Conservation (phyloP, 495 filamentous ascomycete species). For the Glonium stellatum region DNA sequence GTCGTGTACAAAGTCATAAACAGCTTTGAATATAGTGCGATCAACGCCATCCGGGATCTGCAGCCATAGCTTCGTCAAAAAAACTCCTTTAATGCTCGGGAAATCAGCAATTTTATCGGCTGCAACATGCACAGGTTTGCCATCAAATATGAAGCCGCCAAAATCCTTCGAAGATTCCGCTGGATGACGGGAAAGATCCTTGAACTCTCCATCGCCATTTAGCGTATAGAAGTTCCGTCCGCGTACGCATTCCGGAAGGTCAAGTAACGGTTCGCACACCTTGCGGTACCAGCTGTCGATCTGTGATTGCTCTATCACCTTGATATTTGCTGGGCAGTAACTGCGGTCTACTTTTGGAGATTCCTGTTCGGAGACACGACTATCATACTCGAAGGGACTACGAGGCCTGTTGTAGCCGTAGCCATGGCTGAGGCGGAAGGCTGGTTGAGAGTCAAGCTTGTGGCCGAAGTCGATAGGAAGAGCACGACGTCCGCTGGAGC, state of each 20-base stretch:
- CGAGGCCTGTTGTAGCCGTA: not conserved
- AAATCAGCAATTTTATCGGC: conserved; percentile 7
- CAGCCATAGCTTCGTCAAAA: conserved; percentile 7
- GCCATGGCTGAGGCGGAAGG: conserved; percentile 2
- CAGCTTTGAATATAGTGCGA: conserved; percentile 12
- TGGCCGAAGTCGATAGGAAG: conserved; percentile 23
- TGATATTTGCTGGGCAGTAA: conserved; percentile 14
- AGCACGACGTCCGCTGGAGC: not conserved
- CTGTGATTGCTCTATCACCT: conserved; percentile 3
- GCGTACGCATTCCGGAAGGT: conserved; percentile 9
- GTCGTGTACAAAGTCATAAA: conserved; percentile 17
- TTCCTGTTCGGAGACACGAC: not conserved
- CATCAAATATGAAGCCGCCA: conserved; percentile 18
- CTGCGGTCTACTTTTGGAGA: not conserved
- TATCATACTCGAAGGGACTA: not conserved
- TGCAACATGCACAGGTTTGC: conserved; percentile 8
- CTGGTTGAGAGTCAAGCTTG: not conserved
- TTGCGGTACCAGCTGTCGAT: conserved; percentile 19
- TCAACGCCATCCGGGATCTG: conserved; percentile 11
- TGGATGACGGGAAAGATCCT: conserved; percentile 12
- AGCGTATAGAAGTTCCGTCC: conserved; percentile 9
- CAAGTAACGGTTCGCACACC: conserved; percentile 14
- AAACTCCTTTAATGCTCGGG: conserved; percentile 6
- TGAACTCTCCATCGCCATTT: conserved; percentile 6
- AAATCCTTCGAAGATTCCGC: conserved; percentile 1